Evolutionary conservation across 257 asterid genomes (phyloP).

Genomic region (Agastache rugosa): DNA sequence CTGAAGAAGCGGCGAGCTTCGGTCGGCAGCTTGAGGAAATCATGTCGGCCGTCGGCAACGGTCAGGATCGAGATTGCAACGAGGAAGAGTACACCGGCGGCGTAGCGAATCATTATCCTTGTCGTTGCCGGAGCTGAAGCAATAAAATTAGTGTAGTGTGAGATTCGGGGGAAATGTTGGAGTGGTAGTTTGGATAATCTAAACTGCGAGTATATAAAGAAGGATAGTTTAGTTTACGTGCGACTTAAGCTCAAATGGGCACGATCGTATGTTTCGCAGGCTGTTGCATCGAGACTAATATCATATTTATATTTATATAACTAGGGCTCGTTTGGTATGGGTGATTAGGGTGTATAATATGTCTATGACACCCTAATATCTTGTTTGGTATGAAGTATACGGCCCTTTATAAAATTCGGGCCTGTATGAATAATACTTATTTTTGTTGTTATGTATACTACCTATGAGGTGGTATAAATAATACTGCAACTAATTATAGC

Average conservation of each 20-base stretch:
- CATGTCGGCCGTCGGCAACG: slow-evolving; percentile 57
- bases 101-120: slow-evolving; percentile 48
- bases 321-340: too few relatives aligned
- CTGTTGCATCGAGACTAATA: background rate
- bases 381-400: too few relatives aligned
- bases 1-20: slow-evolving; percentile 57
- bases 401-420: too few relatives aligned
- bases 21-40: slow-evolving; percentile 68
- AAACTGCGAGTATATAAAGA: slow-evolving; percentile 30
- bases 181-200: slow-evolving; percentile 10
- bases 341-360: too few relatives aligned
- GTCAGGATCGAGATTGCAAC: slow-evolving; percentile 53
- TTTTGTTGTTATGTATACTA: too few relatives aligned
- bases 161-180: background rate
- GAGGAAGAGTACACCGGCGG: slow-evolving; percentile 55
- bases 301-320: too few relatives aligned
- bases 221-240: slow-evolving; percentile 11
- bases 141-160: background rate
- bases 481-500: too few relatives aligned
- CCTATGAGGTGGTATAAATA: too few relatives aligned
- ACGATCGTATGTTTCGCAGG: slow-evolving; percentile 34
- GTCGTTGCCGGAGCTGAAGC: background rate
- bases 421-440: too few relatives aligned
- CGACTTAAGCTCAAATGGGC: background rate
- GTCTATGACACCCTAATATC: too few relatives aligned